phyloP scores from a whole-genome alignment of 331 rosid genomes.

The Rosa hybrid region DNA sequence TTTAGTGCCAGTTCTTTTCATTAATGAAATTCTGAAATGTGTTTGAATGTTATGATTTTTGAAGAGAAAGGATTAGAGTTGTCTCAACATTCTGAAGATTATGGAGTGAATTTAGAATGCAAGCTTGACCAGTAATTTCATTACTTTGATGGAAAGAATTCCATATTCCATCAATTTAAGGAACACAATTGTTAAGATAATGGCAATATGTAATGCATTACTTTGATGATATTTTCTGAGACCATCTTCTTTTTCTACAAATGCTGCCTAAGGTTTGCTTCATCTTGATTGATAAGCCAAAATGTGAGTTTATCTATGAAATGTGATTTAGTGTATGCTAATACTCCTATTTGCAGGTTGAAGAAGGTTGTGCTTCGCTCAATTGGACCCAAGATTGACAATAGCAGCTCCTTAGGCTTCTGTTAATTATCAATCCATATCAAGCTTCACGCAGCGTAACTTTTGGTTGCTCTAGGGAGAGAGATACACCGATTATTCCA shows the following conservation, averaged over 20 bases:
- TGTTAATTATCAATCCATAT: neutral
- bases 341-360: constrained; percentile 15
- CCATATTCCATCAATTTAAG: neutral
- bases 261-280: neutral
- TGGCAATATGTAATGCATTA: neutral
- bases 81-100: neutral
- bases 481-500: neutral
- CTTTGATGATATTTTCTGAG: neutral
- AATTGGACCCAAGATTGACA: neutral
- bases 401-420: neutral
- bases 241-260: neutral
- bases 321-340: neutral
- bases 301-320: neutral
- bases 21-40: neutral
- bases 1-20: neutral
- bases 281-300: constrained; percentile 10
- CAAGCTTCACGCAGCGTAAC: neutral
- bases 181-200: neutral
- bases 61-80: constrained; percentile 4
- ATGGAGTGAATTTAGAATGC: neutral
- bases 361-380: neutral
- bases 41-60: neutral
- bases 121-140: neutral
- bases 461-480: neutral
- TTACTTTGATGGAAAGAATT: neutral